Base-by-base conservation (phyloP, 441 rosid genomes). In the Corymbia citriodora region DNA sequence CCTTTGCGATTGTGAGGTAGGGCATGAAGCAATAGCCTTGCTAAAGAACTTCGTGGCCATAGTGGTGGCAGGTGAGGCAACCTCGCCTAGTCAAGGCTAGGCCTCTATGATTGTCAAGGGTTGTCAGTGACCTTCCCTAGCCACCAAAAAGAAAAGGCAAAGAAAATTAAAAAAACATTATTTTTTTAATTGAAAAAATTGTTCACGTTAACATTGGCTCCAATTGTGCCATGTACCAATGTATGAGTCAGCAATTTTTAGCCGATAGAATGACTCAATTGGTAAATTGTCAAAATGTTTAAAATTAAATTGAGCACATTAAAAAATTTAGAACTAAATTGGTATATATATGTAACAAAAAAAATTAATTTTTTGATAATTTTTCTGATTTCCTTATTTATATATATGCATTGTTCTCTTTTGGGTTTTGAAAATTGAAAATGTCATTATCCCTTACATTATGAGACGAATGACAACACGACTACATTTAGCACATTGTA, bases 221-320 rank as follows among this genome's bases (percentile, higher is more conserved):
- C 10, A 59, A 6, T 0, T 1, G 7, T 25, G 29, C 3, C 6
- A 10, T 25, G n/a, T 0, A 59, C 25, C 7, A 1, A 14, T 0
- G 0, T 10, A 23, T 4, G 25, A 10, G 65, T 25, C 0, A 4
- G n/a, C 14, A 25, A 19, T 59, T 59, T 59, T 40, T 40, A 40
- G 45, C 45, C 45, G 5, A 40, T 40, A 40, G 45, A 59, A 59
- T 6, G 1, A 59, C 3, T 59, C 14, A 10, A 59, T 59, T 0
- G 7, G n/a, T 14, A 25, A 59, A 25, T 59, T 59, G 65, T 59
- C 29, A 59, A 25, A 59, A 25, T 25, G 10, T 59, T 23, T 59
- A 59, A 0, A 0, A 59, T 0, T 25, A 59, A 59, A 59, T 59
- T 59, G 14, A 40, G 13, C 25, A 59, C 2, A 59, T 59, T 10